Evolutionary conservation across 164 flowering plant genomes (phyloP).

Genomic region (Aristolochia fimbriata): DNA sequence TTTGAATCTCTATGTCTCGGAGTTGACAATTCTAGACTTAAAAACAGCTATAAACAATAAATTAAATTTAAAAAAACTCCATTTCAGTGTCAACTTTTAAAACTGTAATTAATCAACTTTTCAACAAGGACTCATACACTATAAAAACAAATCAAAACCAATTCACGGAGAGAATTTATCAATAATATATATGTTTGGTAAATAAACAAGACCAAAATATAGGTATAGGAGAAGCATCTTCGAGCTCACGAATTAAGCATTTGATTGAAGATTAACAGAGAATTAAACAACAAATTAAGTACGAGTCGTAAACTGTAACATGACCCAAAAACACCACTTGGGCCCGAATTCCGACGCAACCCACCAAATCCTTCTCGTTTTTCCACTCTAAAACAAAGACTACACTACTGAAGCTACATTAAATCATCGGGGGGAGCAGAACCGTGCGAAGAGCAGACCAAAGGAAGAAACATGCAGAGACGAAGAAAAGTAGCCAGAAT

Average conservation of each 20-base stretch:
- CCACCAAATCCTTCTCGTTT: neutral
- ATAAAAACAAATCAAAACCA: neutral
- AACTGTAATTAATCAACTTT: no score
- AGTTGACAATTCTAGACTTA: no score
- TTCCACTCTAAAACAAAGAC: neutral
- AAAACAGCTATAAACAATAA: no score
- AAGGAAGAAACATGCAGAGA: constrained; percentile 10
- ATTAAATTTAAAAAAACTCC: no score
- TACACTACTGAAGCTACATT: neutral
- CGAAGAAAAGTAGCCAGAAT: neutral
- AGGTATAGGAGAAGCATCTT: neutral
- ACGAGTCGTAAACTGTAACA: neutral
- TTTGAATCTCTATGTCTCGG: no score
- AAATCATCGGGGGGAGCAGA: neutral
- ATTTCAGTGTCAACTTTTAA: no score
- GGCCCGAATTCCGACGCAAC: neutral
- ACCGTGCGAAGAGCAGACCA: neutral
- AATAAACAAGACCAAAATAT: neutral
- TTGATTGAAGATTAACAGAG: neutral
- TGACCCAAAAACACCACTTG: neutral
- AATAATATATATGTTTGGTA: neutral
- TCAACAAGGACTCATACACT: neutral
- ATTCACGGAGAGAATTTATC: neutral
- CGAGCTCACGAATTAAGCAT: neutral
- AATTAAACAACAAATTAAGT: neutral